Conservation (phyloP, 352 stramenopile genomes). For the Albugo candida region DNA sequence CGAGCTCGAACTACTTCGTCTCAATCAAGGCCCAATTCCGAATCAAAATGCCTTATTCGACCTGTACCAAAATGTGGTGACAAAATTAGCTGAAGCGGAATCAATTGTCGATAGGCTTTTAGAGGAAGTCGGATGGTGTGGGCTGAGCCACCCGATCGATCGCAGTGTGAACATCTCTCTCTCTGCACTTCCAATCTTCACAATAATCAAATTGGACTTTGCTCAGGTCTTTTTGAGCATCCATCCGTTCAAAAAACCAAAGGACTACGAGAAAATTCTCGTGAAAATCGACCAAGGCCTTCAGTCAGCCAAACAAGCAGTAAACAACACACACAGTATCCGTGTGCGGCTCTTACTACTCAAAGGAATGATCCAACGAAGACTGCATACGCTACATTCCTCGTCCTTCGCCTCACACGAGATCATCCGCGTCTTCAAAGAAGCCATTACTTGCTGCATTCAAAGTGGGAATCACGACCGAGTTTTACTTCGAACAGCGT, state of each 20-base stretch:
- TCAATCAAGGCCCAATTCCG: too few relatives aligned
- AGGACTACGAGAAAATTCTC: too few relatives aligned
- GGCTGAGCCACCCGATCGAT: constrained; percentile 7
- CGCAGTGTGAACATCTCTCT: constrained; percentile 36
- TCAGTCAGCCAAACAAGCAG: too few relatives aligned
- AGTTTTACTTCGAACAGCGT: constrained; percentile 19
- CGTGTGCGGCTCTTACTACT: too few relatives aligned
- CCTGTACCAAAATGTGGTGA: not conserved
- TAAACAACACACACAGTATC: too few relatives aligned
- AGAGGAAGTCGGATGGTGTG: constrained; percentile 37
- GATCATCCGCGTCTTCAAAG: constrained; percentile 7
- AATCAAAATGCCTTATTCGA: too few relatives aligned
- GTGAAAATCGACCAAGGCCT: too few relatives aligned
- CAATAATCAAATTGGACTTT: constrained; percentile 31
- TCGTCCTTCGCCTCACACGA: too few relatives aligned
- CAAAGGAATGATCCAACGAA: too few relatives aligned
- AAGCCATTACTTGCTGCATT: constrained; percentile 24
- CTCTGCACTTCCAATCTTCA: constrained; percentile 21
- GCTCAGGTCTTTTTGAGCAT: constrained; percentile 17
- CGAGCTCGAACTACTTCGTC: too few relatives aligned
- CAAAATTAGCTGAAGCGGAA: constrained; percentile 14
- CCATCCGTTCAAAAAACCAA: too few relatives aligned
- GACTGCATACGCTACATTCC: too few relatives aligned
- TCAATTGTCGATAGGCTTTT: constrained; percentile 22
- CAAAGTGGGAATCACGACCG: constrained; percentile 32